Percentiles rank a stretch among this genome's conserved stretches.
Evolutionary conservation across 1,284 basidiomycete species (phyloP).

Genomic region (Marasmius sp.): DNA sequence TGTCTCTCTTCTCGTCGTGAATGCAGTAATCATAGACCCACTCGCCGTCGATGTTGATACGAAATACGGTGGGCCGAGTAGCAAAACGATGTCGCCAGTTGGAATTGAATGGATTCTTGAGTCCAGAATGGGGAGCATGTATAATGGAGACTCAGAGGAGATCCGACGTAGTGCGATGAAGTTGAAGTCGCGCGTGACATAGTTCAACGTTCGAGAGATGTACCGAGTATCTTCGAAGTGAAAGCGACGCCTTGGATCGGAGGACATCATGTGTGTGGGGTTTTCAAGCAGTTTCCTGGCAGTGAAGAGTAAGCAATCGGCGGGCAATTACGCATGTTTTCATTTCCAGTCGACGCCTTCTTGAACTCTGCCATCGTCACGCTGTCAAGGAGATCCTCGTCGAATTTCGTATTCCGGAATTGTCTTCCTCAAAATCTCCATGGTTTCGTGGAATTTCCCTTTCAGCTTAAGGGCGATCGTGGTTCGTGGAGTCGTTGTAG

Average conservation of each 20-base stretch:
- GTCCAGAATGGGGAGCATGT: too few species aligned
- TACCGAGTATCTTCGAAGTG: not conserved
- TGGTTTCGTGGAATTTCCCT: too few species aligned
- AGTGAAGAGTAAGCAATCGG: too few species aligned
- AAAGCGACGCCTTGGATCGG: not conserved
- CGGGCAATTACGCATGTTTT: too few species aligned
- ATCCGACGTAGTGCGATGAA: not conserved
- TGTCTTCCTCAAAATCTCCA: too few species aligned
- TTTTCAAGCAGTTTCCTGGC: not conserved
- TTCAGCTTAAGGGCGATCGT: too few species aligned
- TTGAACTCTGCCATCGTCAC: not conserved
- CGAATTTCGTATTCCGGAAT: too few species aligned
- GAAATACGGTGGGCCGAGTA: not conserved
- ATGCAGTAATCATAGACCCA: not conserved
- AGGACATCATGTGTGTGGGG: not conserved
- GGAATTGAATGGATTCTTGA: not conserved
- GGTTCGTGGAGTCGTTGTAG: too few species aligned
- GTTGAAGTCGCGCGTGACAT: not conserved
- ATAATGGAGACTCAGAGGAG: too few species aligned
- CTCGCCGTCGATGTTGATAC: not conserved
- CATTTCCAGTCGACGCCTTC: too few species aligned
- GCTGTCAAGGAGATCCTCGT: not conserved
- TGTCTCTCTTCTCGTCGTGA: too few species aligned
- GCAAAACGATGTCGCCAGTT: not conserved
- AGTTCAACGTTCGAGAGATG: not conserved